phyloP scores from a whole-genome alignment of 2,329 filamentous ascomycete genomes.

The Didymella arachidicola region DNA sequence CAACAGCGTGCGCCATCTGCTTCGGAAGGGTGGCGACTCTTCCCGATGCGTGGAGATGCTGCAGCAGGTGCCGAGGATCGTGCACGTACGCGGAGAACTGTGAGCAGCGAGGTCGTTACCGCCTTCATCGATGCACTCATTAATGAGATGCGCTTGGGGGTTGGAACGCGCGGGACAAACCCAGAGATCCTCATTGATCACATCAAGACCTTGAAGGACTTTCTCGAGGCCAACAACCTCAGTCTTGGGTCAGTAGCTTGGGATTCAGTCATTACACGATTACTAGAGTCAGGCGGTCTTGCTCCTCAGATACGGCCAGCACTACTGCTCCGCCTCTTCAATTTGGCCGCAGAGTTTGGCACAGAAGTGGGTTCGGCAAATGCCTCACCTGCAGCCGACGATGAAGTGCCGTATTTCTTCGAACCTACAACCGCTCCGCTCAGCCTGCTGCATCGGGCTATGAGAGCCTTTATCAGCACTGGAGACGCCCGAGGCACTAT shows the following conservation, averaged over 20 bases:
- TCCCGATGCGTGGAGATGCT: constrained; percentile 29
- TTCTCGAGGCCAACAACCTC: constrained; percentile 50
- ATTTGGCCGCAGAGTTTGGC: constrained; percentile 53
- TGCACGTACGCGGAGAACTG: constrained; percentile 53
- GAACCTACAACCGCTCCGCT: constrained; percentile 55
- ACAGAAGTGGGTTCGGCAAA: constrained; percentile 51
- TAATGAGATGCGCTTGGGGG: constrained; percentile 55
- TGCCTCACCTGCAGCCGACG: constrained; percentile 31
- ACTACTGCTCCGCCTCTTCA: constrained; percentile 51
- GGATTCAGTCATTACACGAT: constrained; percentile 58
- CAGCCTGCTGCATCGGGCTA: constrained; percentile 53
- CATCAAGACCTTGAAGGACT: constrained; percentile 47
- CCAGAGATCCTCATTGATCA: constrained; percentile 45
- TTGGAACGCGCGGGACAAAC: constrained; percentile 50
- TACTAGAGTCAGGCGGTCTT: constrained; percentile 59
- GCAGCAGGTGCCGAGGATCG: constrained; percentile 36
- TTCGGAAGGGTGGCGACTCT: constrained; percentile 35
- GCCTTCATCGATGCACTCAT: constrained; percentile 63
- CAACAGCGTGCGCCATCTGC: constrained; percentile 29
- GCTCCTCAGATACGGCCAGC: constrained; percentile 56
- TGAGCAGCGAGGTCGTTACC: constrained; percentile 66
- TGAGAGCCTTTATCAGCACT: constrained; percentile 50
- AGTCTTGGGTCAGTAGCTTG: constrained; percentile 53
- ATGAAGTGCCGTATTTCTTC: constrained; percentile 52
- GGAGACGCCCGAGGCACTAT: constrained; percentile 53